Percentiles rank a stretch among this genome's conserved stretches.
Evolutionary conservation across 2,329 filamentous ascomycete species (phyloP).

Genomic region (Aspergillus fumigatiaffinis): DNA sequence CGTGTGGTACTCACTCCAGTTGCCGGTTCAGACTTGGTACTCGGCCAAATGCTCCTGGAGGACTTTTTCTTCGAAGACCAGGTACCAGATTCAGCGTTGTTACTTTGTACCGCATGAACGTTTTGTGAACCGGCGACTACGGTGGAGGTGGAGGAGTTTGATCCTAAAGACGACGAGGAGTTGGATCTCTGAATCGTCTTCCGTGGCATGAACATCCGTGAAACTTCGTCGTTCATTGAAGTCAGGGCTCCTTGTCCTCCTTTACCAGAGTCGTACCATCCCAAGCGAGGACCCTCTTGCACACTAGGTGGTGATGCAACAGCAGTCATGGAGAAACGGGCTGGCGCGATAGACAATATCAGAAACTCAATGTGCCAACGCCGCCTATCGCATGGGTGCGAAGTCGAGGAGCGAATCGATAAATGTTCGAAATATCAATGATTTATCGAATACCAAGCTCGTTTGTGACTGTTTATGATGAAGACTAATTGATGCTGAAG

Average conservation of each 20-base stretch:
- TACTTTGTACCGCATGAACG: constrained; percentile 35
- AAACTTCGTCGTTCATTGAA: constrained; percentile 80
- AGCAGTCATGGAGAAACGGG: constrained; percentile 56
- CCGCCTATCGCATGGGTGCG: constrained; percentile 15
- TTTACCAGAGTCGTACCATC: constrained; percentile 57
- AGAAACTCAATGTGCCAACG: constrained; percentile 6
- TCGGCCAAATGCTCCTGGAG: constrained; percentile 58
- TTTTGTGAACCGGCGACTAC: constrained; percentile 30
- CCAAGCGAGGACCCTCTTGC: constrained; percentile 57
- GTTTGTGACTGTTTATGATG: neutral
- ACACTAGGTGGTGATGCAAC: constrained; percentile 63
- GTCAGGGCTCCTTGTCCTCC: constrained; percentile 58
- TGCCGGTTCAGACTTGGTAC: constrained; percentile 62
- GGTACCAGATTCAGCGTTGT: constrained; percentile 35
- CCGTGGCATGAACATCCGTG: constrained; percentile 84
- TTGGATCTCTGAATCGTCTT: constrained; percentile 83
- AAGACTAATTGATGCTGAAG: neutral
- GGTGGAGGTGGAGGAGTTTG: constrained; percentile 54
- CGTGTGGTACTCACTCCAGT: constrained; percentile 59
- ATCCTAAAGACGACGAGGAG: constrained; percentile 79
- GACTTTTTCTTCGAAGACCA: constrained; percentile 46
- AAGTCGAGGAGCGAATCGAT: constrained; percentile 3
- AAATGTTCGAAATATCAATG: neutral
- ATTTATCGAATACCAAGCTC: neutral
- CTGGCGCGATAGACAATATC: constrained; percentile 10